Evolutionary conservation across 352 stramenopile genomes (phyloP).

Genomic region (Pythium brassicae): DNA sequence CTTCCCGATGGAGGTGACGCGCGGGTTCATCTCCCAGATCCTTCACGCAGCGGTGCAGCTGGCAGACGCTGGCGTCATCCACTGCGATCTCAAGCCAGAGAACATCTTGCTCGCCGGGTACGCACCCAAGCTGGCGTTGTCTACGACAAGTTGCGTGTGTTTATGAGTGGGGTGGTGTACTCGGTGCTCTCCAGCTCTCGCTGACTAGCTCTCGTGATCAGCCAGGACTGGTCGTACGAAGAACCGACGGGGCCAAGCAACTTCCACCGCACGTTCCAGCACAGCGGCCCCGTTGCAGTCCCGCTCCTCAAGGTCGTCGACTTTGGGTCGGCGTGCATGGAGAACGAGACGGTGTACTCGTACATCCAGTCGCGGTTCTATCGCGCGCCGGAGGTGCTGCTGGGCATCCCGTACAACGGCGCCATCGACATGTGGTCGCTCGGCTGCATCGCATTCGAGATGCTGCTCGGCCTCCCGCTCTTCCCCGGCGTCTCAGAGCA

Average conservation of each 20-base stretch:
- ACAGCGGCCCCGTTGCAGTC: slow-evolving; percentile 4
- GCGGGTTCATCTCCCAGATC: slow-evolving; percentile 92
- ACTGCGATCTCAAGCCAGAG: slow-evolving; percentile 97
- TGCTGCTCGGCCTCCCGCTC: slow-evolving; percentile 94
- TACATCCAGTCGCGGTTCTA: slow-evolving; percentile 97
- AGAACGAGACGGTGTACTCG: slow-evolving; percentile 86
- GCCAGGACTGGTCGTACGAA: slow-evolving; percentile 72
- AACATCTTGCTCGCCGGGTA: slow-evolving; percentile 89
- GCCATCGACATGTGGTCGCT: slow-evolving; percentile 63
- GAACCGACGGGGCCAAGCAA: background rate
- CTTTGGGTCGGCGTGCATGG: slow-evolving; percentile 92
- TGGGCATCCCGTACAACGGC: slow-evolving; percentile 49
- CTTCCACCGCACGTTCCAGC: background rate
- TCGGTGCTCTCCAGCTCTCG: background rate
- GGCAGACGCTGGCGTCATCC: slow-evolving; percentile 91
- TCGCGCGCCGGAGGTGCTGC: slow-evolving; percentile 66
- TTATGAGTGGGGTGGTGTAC: no score
- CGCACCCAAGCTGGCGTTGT: background rate
- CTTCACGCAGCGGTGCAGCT: slow-evolving; percentile 81
- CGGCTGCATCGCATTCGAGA: slow-evolving; percentile 75
- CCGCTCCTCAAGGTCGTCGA: slow-evolving; percentile 92
- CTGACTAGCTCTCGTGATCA: slow-evolving; percentile 16
- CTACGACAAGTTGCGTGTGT: no score
- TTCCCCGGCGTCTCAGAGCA: slow-evolving; percentile 92
- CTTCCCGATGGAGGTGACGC: slow-evolving; percentile 87